Conservation (phyloP, 495 filamentous ascomycete species). For the Trichoderma erinaceum region DNA sequence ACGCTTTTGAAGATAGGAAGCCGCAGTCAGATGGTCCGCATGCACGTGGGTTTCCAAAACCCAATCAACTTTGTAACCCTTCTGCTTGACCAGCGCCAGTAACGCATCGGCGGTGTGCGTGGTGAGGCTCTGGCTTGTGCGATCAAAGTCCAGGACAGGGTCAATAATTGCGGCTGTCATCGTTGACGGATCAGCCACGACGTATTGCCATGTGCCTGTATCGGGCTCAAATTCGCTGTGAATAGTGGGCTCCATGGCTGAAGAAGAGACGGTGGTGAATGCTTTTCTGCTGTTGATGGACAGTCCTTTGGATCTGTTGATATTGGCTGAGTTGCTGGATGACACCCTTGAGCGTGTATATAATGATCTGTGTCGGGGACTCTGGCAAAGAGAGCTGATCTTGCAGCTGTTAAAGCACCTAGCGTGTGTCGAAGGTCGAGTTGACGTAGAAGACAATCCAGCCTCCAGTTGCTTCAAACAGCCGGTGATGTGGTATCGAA, state of each 20-base stretch:
- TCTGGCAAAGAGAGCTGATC: background rate
- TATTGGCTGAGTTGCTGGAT: background rate
- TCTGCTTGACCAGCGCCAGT: conserved; percentile 33
- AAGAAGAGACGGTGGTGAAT: background rate
- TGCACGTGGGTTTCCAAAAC: conserved; percentile 59
- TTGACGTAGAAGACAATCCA: background rate
- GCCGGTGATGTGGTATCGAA: background rate
- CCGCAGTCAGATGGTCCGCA: conserved; percentile 57
- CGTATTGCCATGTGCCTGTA: conserved; percentile 56
- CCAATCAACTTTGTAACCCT: conserved; percentile 40
- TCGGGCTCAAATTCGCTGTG: conserved; percentile 37
- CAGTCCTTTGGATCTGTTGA: background rate
- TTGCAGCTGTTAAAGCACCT: background rate
- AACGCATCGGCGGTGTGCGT: conserved; percentile 46
- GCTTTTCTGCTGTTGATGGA: background rate
- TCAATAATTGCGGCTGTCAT: conserved; percentile 49
- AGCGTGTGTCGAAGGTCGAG: background rate
- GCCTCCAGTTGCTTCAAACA: background rate
- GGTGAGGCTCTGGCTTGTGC: conserved; percentile 36
- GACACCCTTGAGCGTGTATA: background rate
- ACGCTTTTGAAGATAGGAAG: conserved; percentile 46
- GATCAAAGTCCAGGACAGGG: conserved; percentile 54
- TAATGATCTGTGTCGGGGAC: background rate
- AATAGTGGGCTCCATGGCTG: conserved; percentile 21
- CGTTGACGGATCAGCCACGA: conserved; percentile 49